A percentile compares a stretch with the other conserved stretches of the same genome.
Evolutionary conservation across 2,329 filamentous ascomycete species (phyloP).

Genomic region (Epichloe gansuensis): DNA sequence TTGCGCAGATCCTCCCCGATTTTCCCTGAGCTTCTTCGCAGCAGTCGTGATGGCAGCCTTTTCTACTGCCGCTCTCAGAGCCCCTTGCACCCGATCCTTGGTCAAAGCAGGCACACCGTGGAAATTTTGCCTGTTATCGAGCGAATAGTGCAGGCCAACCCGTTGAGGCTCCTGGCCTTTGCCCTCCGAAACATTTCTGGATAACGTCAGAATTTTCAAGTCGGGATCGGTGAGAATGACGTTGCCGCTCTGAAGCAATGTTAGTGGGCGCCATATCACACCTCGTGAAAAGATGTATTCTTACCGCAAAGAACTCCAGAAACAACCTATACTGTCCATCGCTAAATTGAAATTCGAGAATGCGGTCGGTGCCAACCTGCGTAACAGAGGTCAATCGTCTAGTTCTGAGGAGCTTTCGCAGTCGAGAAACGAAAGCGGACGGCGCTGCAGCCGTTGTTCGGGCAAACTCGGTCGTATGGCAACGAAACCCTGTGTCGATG

Average conservation of each 20-base stretch:
- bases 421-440: conserved; percentile 69
- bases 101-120: conserved; percentile 63
- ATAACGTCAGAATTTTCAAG: conserved; percentile 66
- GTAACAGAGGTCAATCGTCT: conserved; percentile 66
- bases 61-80: conserved; percentile 53
- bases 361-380: conserved; percentile 85
- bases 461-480: conserved; percentile 83
- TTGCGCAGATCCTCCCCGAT: conserved; percentile 62
- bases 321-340: conserved; percentile 82
- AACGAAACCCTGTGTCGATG: conserved; percentile 90
- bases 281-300: neutral
- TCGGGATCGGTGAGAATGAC: conserved; percentile 83
- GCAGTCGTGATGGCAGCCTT: conserved; percentile 35
- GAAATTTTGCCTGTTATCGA: conserved; percentile 78
- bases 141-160: conserved; percentile 63
- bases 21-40: conserved; percentile 60
- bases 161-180: conserved; percentile 75
- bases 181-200: conserved; percentile 69
- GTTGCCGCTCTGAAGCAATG: conserved; percentile 57
- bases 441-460: conserved; percentile 76
- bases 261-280: neutral
- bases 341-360: conserved; percentile 86
- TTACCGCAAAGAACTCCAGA: conserved; percentile 80
- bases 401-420: conserved; percentile 83
- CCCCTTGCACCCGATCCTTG: conserved; percentile 55